Evolutionary conservation across 2,329 filamentous ascomycete genomes (phyloP).

Genomic region (Trichoderma cornu-damae): DNA sequence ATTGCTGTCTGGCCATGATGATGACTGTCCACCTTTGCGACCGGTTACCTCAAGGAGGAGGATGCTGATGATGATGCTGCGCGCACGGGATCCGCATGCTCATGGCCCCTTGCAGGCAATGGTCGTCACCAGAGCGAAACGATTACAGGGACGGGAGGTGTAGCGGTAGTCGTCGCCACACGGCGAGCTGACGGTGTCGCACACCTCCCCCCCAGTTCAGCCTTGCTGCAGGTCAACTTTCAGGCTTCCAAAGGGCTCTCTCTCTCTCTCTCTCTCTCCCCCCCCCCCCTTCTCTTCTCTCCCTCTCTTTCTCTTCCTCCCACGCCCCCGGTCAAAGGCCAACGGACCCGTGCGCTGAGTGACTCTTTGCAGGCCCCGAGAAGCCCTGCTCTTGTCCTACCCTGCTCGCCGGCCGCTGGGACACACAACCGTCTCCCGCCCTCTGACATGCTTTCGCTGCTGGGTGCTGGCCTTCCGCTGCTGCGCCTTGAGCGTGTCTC

Average conservation of each 20-base stretch:
- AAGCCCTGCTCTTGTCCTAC: conserved; percentile 6
- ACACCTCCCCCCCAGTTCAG: conserved; percentile 18
- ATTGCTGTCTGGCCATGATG: not conserved
- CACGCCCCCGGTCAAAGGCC: conserved; percentile 15
- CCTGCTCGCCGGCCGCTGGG: not conserved
- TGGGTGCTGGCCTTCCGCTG: not conserved
- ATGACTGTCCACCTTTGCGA: conserved; percentile 4
- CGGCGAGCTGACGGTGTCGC: conserved; percentile 16
- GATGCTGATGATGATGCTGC: conserved; percentile 8
- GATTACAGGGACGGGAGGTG: not conserved
- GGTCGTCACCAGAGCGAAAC: not conserved
- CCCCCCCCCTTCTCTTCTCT: no score
- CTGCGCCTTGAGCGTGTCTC: conserved; percentile 7
- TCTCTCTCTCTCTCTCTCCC: no score
- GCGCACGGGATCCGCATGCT: not conserved
- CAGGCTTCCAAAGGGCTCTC: conserved; percentile 17
- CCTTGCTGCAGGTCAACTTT: conserved; percentile 21
- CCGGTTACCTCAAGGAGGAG: not conserved
- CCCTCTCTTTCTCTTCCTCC: no score
- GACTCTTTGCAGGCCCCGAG: conserved; percentile 13
- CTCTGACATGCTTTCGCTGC: no score
- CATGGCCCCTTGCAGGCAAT: conserved; percentile 12
- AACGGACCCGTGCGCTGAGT: conserved; percentile 15
- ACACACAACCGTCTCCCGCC: no score
- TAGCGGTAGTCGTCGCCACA: not conserved